These are phyloP conservation scores for Xerocomellus amylosporus DNA, from an alignment of 768 basidiomycete species.

Conservation along the genomic window DNA sequence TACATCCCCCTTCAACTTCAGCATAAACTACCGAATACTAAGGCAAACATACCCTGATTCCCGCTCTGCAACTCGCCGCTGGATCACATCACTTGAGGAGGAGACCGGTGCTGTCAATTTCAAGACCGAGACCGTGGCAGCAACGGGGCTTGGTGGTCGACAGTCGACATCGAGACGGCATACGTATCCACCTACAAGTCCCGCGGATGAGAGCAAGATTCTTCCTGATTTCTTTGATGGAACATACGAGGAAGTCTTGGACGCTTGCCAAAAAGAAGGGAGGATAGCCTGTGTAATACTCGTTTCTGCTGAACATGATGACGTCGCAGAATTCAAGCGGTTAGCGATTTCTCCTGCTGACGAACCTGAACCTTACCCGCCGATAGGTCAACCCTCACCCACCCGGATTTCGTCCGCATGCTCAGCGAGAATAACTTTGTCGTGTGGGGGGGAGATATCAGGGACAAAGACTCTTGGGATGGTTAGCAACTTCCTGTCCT, in stretches of 20 bases:
- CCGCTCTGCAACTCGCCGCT: constrained; percentile 63
- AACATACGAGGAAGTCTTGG: constrained; percentile 77
- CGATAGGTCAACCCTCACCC: constrained; percentile 68
- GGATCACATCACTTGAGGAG: constrained; percentile 80
- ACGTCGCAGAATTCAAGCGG: constrained; percentile 85
- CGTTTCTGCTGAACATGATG: constrained; percentile 88
- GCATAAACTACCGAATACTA: constrained; percentile 41
- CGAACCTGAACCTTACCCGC: neutral
- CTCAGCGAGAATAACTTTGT: constrained; percentile 73
- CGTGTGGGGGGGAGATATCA: constrained; percentile 92
- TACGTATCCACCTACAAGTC: constrained; percentile 25
- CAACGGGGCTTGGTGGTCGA: constrained; percentile 38
- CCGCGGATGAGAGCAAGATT: constrained; percentile 41
- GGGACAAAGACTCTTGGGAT: constrained; percentile 79
- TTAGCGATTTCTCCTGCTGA: constrained; percentile 27
- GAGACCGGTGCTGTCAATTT: constrained; percentile 75
- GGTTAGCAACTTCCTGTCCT: constrained; percentile 36
- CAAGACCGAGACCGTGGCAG: constrained; percentile 37
- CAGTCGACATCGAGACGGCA: constrained; percentile 44
- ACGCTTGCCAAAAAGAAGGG: constrained; percentile 64
- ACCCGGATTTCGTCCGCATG: constrained; percentile 63
- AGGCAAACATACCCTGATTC: constrained; percentile 39
- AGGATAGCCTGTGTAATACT: constrained; percentile 79
- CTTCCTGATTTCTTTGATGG: constrained; percentile 82
- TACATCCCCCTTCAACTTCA: constrained; percentile 46